phyloP scores from a whole-genome alignment of 257 asterid genomes.

The Jacaranda mimosifolia region DNA sequence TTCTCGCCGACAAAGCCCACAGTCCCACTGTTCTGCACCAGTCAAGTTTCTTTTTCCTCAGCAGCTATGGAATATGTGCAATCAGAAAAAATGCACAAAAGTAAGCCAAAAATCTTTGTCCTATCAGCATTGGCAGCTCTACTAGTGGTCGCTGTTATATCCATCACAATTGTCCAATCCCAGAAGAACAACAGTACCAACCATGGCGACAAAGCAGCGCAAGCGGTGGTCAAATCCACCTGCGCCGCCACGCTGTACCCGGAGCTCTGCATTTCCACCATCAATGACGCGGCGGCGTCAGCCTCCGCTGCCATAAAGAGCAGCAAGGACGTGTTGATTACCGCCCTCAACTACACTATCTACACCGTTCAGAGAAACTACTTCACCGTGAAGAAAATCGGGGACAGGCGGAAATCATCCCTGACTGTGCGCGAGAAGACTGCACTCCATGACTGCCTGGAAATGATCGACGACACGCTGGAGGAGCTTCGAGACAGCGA shows the following conservation, averaged over 20 bases:
- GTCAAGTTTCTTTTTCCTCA: background rate
- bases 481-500: constrained; percentile 55
- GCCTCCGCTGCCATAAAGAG: constrained; percentile 32
- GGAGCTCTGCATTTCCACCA: constrained; percentile 66
- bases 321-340: constrained; percentile 60
- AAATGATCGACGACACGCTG: constrained; percentile 61
- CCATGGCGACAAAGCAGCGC: constrained; percentile 31
- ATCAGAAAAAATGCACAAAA: constrained; percentile 1
- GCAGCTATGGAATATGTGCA: constrained; percentile 22
- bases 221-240: constrained; percentile 56
- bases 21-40: background rate
- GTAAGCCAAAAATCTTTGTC: constrained; percentile 26
- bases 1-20: constrained; percentile 20
- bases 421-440: constrained; percentile 58
- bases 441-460: constrained; percentile 77
- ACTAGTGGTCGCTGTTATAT: constrained; percentile 22
- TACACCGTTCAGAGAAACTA: constrained; percentile 60
- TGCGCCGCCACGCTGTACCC: constrained; percentile 76
- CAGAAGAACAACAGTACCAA: constrained; percentile 6
- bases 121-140: constrained; percentile 27
- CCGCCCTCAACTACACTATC: constrained; percentile 67
- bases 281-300: constrained; percentile 34
- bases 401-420: constrained; percentile 3
- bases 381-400: constrained; percentile 55
- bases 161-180: constrained; percentile 3